A percentile compares a stretch with the other conserved stretches of the same genome.
Evolutionary conservation across 169 alveolate genomes (phyloP).

Genomic region (Eimeria brunetti): DNA sequence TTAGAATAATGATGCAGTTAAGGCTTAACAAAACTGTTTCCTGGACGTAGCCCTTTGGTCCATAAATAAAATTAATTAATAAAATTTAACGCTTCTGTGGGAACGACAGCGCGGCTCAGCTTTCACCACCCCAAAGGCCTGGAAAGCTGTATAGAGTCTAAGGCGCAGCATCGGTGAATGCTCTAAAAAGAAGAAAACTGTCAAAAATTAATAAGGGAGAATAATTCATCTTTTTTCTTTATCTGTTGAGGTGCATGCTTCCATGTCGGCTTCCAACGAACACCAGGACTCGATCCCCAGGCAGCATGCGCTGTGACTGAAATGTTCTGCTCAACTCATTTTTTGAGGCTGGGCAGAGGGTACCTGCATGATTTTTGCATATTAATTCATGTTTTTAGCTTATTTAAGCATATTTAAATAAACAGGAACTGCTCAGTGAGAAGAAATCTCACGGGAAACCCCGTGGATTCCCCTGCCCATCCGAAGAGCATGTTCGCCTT

Average conservation of each 20-base stretch:
- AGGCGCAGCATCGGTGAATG: not conserved
- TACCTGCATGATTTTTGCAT: not conserved
- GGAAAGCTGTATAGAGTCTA: not conserved
- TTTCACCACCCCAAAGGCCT: not conserved
- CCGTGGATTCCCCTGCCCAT: not conserved
- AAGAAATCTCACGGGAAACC: not conserved
- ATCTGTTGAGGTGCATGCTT: not conserved
- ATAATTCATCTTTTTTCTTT: not conserved
- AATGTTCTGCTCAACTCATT: not conserved
- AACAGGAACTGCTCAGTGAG: not conserved
- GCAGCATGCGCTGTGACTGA: not conserved
- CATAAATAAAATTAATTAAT: no score
- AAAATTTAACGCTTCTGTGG: not conserved
- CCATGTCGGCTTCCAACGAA: not conserved
- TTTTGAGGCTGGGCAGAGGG: not conserved
- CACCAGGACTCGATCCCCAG: constrained; percentile 22
- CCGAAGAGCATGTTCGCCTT: not conserved
- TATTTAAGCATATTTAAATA: not conserved
- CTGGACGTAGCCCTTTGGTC: not conserved
- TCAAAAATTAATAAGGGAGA: not conserved
- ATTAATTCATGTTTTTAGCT: not conserved
- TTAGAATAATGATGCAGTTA: not conserved
- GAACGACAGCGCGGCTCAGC: not conserved
- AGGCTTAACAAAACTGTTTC: not conserved
- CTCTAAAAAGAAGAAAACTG: not conserved